phyloP scores from a whole-genome alignment of 352 stramenopile species.

The Blastocystis sp. region DNA sequence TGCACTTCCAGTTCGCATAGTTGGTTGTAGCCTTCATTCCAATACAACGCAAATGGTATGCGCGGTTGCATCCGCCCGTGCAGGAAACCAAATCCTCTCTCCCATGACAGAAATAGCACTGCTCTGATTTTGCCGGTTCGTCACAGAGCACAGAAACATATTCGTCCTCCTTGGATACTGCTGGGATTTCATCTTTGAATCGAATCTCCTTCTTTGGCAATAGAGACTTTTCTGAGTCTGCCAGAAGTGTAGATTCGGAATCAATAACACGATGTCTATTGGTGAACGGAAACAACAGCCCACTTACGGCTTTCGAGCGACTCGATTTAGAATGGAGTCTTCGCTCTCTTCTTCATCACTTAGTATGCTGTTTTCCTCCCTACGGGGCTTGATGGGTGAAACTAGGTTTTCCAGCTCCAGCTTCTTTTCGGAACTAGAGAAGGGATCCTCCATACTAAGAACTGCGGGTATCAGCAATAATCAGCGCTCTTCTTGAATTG shows the following conservation, averaged over 20 bases:
- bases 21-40: not conserved
- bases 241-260: not conserved
- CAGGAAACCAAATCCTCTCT: conserved; percentile 3
- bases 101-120: conserved; percentile 43
- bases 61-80: not conserved
- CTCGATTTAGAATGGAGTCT: not conserved
- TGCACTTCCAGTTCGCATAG: conserved; percentile 13
- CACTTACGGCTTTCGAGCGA: not conserved
- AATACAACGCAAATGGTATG: conserved; percentile 22
- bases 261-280: not conserved
- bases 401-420: conserved; percentile 48
- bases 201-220: no score
- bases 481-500: not conserved
- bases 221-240: no score
- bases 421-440: conserved; percentile 53
- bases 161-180: no score
- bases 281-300: not conserved
- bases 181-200: no score
- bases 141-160: not conserved
- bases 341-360: not conserved
- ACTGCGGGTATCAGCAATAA: not conserved
- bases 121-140: not conserved
- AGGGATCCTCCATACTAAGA: conserved; percentile 40
- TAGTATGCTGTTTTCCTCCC: not conserved
- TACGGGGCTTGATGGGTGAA: conserved; percentile 23